Evolutionary conservation across 208 protist genomes (phyloP), one percentile per base, ranked within the genome.

Genomic region (Phytomonas sp.): DNA sequence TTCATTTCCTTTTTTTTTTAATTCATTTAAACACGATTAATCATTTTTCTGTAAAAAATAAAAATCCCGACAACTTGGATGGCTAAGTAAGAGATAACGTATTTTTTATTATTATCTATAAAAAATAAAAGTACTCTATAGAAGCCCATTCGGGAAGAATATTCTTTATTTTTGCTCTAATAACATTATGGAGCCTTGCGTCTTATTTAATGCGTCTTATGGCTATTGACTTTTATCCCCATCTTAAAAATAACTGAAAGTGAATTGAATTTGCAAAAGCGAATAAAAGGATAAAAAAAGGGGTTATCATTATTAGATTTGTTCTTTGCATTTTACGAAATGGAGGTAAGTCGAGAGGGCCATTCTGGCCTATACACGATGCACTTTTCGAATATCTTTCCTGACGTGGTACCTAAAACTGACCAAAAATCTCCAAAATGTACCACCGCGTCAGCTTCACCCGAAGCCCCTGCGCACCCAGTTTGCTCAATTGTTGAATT

Each of bases 281-380:
- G 45, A 56, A 0, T 56, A 56, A 56, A 56, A 26, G 45, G 45
- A 26, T 56, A 56, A 23, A 0, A 56, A 26, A 26, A 56, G 19
- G 19, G 0, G 2, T 26, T 11, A 56, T 56, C 23, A 4, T 7
- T 29, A n/a, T 23, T 42, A 40, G 30, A 42, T 32, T 42, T 62
- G 29, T 23, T 67, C 26, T 67, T 64, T 5, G 45, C 19, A 1
- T 56, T 56, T 56, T 56, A 26, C 64, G 76, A 32, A 14, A 89
- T 89, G 84, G 79, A 87, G 62, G 71, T 80, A 0, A 74, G 76
- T 66, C 76, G 80, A 37, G 86, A 86, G 59, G 82, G 81, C 75
- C 84, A 92, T 63, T 89, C 84, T 52, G 86, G 84, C 37, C 77
- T 94, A 29, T 94, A 89, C 76, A 92, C 86, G 37, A 80, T 94